These are phyloP conservation scores for Ophiostoma pallidulum DNA, from an alignment of 2,329 filamentous ascomycete genomes.

Conservation along the genomic window DNA sequence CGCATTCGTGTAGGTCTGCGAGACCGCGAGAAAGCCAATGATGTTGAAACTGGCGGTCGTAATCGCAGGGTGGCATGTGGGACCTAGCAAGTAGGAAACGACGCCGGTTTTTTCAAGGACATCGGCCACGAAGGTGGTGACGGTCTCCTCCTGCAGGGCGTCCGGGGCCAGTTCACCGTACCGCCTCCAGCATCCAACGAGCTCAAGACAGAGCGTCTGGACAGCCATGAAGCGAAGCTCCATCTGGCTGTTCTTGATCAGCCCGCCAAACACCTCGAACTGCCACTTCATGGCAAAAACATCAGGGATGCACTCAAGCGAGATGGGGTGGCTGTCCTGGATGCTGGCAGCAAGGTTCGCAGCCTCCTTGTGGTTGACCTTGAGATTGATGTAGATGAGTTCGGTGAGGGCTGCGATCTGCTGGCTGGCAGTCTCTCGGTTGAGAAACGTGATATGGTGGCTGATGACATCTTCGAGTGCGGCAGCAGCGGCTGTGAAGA, in stretches of 20 bases:
- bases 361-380: constrained; percentile 29
- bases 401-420: constrained; percentile 34
- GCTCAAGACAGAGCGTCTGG: constrained; percentile 59
- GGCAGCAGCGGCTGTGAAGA: constrained; percentile 34
- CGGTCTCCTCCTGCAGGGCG: constrained; percentile 26
- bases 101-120: constrained; percentile 62
- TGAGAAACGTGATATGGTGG: constrained; percentile 44
- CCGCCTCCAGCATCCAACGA: constrained; percentile 57
- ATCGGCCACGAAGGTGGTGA: constrained; percentile 58
- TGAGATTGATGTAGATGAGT: constrained; percentile 34
- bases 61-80: constrained; percentile 86
- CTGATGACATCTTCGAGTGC: constrained; percentile 41
- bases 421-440: constrained; percentile 32
- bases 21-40: constrained; percentile 77
- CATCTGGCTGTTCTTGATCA: constrained; percentile 81
- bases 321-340: constrained; percentile 29
- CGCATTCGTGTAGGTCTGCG: constrained; percentile 57
- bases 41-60: constrained; percentile 75
- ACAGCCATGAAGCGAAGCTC: constrained; percentile 76
- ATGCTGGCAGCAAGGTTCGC: constrained; percentile 25
- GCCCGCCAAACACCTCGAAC: constrained; percentile 57
- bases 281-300: constrained; percentile 57
- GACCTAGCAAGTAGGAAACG: constrained; percentile 78
- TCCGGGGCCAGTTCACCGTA: constrained; percentile 38
- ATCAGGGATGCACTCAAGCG: constrained; percentile 32